Percentiles rank a stretch among this genome's conserved stretches.
Evolutionary conservation across 2,329 filamentous ascomycete genomes (phyloP).

Genomic region (Plenodomus lindquistii): DNA sequence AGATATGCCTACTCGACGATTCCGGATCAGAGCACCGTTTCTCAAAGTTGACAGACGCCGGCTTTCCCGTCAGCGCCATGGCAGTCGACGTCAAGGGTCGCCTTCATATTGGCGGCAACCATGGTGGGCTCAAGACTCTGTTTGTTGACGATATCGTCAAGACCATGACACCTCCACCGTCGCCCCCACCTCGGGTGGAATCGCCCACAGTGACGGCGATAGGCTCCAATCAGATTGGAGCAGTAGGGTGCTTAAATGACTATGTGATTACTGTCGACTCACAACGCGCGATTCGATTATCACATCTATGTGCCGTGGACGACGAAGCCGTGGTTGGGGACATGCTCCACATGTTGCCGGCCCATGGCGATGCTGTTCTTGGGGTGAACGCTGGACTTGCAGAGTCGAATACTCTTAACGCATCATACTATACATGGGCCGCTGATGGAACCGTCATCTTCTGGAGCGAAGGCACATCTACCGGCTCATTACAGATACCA

Average conservation of each 20-base stretch:
- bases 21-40: constrained; percentile 72
- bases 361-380: constrained; percentile 63
- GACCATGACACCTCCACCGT: constrained; percentile 38
- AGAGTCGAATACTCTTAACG: constrained; percentile 62
- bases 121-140: constrained; percentile 59
- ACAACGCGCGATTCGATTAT: constrained; percentile 70
- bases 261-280: constrained; percentile 65
- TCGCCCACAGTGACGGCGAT: constrained; percentile 36
- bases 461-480: constrained; percentile 78
- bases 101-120: constrained; percentile 71
- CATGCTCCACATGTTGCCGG: constrained; percentile 52
- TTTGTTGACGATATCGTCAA: constrained; percentile 41
- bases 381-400: constrained; percentile 70
- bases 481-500: constrained; percentile 65
- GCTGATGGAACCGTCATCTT: constrained; percentile 77
- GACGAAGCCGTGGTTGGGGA: constrained; percentile 36
- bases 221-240: constrained; percentile 39
- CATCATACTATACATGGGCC: constrained; percentile 89
- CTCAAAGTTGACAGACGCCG: constrained; percentile 65
- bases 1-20: constrained; percentile 87
- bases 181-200: constrained; percentile 39
- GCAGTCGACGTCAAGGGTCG: constrained; percentile 60
- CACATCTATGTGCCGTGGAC: constrained; percentile 52
- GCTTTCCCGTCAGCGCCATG: constrained; percentile 70
- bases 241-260: constrained; percentile 43